Evolutionary conservation across 768 basidiomycete genomes (phyloP), one percentile per base, ranked within the genome.

Genomic region (Panellus pusillus): DNA sequence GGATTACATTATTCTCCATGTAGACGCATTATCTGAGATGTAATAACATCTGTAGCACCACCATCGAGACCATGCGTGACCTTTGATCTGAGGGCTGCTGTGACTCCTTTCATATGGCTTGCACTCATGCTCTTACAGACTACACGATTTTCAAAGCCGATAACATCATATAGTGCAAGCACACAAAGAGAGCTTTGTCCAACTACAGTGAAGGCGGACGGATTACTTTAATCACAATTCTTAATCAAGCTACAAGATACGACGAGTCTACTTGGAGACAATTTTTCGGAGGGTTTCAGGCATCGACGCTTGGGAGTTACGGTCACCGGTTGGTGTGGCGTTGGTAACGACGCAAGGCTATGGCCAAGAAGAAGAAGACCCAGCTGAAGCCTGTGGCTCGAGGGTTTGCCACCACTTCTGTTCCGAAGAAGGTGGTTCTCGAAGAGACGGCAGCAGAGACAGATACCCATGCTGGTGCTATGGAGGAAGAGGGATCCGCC

Each of bases 281-380:
- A 49, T 5, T 28, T 43, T 47, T 46, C 58, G 59, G 63, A 63
- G 64, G 60, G 58, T 60, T 60, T 59, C 56, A 42, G 62, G 39
- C 17, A 37, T 49, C 37, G 54, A 7, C 37, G 47, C 46, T 54
- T 36, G 52, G 39, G 46, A 35, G 32, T 35, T 35, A 35, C 32
- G 32, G 14, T 11, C 32, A 35, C 32, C 32, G 14, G 32, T 35
- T 35, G 32, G 32, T 35, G 32, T 35, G 32, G 32, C 32, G 32
- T 35, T 35, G 32, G 32, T 35, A 14, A 35, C 32, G 32, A 35
- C 32, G 28, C 53, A 35, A 41, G 36, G 19, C 55, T 50, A 90
- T 90, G 89, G 76, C 84, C 55, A 93, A 91, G 77, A 91, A 90
- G 76, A 93, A 86, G 79, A 93, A 90, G 73, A 82, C 84, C 6